A percentile compares a stretch with the other conserved stretches of the same genome.
These are phyloP conservation scores for Cucurbita pepo DNA, from an alignment of 306 rosid genomes.

Conservation along the genomic window DNA sequence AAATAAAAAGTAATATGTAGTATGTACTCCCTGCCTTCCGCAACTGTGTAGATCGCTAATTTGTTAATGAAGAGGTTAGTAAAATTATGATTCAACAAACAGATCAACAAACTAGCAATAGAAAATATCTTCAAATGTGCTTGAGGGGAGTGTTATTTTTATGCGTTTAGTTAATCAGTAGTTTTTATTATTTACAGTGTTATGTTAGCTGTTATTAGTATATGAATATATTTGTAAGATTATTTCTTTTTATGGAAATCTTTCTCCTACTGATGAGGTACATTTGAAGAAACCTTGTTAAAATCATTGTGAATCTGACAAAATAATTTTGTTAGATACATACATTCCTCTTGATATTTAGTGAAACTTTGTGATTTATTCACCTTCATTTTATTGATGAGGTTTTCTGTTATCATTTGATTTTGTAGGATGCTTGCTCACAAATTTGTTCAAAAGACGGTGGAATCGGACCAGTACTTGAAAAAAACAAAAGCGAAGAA, in stretches of 20 bases:
- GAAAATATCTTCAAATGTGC: too few species aligned
- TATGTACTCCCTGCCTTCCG: too few species aligned
- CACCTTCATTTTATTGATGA: conserved; percentile 1
- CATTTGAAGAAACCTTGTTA: neutral
- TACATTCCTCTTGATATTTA: neutral
- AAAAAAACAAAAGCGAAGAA: conserved; percentile 46
- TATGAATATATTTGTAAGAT: neutral
- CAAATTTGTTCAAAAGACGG: conserved; percentile 64
- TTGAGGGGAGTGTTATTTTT: too few species aligned
- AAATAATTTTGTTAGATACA: neutral
- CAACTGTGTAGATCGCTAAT: too few species aligned
- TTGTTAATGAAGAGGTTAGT: too few species aligned
- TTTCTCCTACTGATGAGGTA: neutral
- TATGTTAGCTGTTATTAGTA: neutral
- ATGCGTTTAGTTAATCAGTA: too few species aligned
- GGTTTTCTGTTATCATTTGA: conserved; percentile 4
- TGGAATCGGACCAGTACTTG: conserved; percentile 29
- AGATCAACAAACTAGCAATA: too few species aligned
- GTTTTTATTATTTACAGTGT: too few species aligned
- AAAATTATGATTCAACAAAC: too few species aligned
- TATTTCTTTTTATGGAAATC: neutral
- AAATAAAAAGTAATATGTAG: too few species aligned
- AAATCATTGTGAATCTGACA: neutral
- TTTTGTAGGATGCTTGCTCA: conserved; percentile 82
- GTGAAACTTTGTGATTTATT: neutral